Evolutionary conservation across 2,329 filamentous ascomycete genomes (phyloP), one percentile per base, ranked within the genome.

Genomic region (Exophiala mesophila): DNA sequence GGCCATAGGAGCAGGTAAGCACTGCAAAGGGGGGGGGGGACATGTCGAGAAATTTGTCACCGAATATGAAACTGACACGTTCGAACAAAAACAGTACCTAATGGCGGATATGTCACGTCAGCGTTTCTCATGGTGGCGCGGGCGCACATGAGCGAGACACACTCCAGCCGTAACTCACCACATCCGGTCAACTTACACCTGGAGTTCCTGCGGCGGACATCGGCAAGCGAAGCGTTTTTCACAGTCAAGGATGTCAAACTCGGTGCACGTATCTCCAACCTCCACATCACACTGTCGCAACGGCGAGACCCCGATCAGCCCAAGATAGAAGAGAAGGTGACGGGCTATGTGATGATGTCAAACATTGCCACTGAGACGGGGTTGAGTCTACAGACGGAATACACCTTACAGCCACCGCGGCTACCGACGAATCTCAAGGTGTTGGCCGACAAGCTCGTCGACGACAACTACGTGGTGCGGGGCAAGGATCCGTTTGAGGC

Each of bases 71-170:
- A 26, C 23, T 7, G 12, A 26, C 23, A 26, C 12, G 23, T 26
- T 12, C 12, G 23, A 12, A 6, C 23, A 26, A 6, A 7, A 26
- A 26, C 23, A 82, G 83, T 86, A 9, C 82, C 82, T 4, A 80
- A 87, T 60, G 83, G 83, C 39, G 83, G 83, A 44, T 83, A 82
- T 55, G 76, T 84, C 12, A 80, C 81, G 7, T 72, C 78, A 0
- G 69, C 75, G 36, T 72, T 87, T 48, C 70, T 83, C 48, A 70
- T 72, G 40, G 76, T 80, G 13, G 77, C 77, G 17, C 63, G 66
- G 7, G 70, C 66, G 2, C 81, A 85, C 61, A 73, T 82, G 15
- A 64, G 70, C 46, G 68, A 72, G 37, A 75, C 74, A 37, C 73
- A 77, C 45, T 62, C 63, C 50, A 55, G 57, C 23, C 57, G 56